Percentiles rank a stretch among this genome's conserved stretches.
Conservation (phyloP, 108 stramenopile genomes). For the Nitzschia sp. region DNA sequence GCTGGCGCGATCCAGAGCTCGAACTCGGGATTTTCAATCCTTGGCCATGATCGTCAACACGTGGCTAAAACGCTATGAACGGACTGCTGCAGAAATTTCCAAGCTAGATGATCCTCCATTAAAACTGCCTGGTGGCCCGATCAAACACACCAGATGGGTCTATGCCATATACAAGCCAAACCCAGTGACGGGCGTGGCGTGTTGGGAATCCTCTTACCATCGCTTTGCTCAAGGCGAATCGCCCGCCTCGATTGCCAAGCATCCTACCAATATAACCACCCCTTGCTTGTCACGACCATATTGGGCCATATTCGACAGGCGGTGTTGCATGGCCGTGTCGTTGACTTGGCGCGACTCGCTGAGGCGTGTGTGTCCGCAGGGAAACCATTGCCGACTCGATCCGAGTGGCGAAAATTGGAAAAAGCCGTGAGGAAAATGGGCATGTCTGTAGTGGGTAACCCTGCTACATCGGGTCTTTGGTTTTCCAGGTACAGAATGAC, state of each 20-base stretch:
- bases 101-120: constrained; percentile 18
- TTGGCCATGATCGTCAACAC: constrained; percentile 46
- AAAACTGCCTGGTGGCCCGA: constrained; percentile 8
- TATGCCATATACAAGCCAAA: constrained; percentile 68
- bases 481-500: constrained; percentile 58
- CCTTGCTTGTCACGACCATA: constrained; percentile 76
- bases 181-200: constrained; percentile 73
- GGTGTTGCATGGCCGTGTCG: constrained; percentile 50
- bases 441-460: constrained; percentile 60
- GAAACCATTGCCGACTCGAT: constrained; percentile 55
- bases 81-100: not conserved
- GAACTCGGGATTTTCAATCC: constrained; percentile 56
- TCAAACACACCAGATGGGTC: constrained; percentile 45
- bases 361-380: not conserved
- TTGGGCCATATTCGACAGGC: constrained; percentile 67
- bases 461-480: constrained; percentile 51
- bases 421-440: constrained; percentile 49
- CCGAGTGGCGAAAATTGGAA: constrained; percentile 65
- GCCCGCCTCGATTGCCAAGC: constrained; percentile 72
- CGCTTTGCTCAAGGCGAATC: constrained; percentile 63
- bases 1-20: constrained; percentile 65
- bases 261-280: constrained; percentile 50
- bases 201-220: constrained; percentile 74
- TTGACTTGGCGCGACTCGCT: constrained; percentile 55
- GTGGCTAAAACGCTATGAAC: constrained; percentile 46